phyloP scores from a whole-genome alignment of 1,284 basidiomycete genomes.

The Apiotrichum veenhuisii region DNA sequence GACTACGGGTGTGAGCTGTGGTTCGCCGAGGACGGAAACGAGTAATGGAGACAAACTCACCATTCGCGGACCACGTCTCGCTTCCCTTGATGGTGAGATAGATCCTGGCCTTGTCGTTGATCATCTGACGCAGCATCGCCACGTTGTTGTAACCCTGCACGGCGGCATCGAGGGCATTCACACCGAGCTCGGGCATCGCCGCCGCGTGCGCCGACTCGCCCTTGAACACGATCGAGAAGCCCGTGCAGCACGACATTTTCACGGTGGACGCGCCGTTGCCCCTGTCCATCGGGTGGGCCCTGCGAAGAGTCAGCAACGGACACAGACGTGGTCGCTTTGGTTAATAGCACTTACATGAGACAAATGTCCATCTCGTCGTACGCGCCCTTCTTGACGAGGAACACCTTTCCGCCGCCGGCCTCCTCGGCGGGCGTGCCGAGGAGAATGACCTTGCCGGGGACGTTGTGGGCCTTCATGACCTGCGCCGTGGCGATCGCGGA shows the following conservation, averaged over 20 bases:
- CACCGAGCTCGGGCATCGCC: constrained; percentile 30
- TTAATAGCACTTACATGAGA: constrained; percentile 57
- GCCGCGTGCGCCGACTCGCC: constrained; percentile 24
- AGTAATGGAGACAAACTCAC: constrained; percentile 9
- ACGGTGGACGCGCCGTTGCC: constrained; percentile 14
- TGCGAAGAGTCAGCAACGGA: background rate
- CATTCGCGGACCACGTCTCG: constrained; percentile 28
- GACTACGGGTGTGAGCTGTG: constrained; percentile 22
- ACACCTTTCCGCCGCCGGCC: constrained; percentile 69
- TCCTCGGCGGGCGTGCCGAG: constrained; percentile 77
- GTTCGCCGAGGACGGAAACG: too few relatives aligned
- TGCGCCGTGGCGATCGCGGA: constrained; percentile 27
- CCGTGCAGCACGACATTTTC: constrained; percentile 13
- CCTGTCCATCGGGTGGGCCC: constrained; percentile 8
- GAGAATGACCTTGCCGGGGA: constrained; percentile 68
- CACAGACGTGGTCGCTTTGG: background rate
- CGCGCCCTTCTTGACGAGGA: constrained; percentile 57
- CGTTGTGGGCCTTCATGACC: constrained; percentile 26
- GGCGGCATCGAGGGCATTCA: constrained; percentile 53
- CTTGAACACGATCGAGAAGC: constrained; percentile 18
- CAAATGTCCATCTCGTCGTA: constrained; percentile 68
- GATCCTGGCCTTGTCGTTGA: constrained; percentile 27
- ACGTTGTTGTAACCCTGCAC: constrained; percentile 51
- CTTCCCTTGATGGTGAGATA: constrained; percentile 41
- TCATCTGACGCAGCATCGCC: constrained; percentile 49